These are phyloP conservation scores for Yamadazyma laniorum DNA, from an alignment of 805 yeast genomes.

Conservation along the genomic window DNA sequence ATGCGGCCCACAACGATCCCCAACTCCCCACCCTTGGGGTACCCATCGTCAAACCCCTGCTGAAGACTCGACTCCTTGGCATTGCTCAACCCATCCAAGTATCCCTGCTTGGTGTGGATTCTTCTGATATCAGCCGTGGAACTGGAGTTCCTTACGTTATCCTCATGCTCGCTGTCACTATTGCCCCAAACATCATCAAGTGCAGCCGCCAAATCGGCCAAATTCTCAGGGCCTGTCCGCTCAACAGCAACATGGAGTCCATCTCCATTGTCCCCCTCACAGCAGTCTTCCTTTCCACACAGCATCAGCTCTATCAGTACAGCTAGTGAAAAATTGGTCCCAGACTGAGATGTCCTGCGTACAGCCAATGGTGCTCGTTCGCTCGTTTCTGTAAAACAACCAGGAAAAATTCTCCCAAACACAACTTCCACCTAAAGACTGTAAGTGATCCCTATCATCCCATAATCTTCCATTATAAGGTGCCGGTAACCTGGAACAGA, in stretches of 20 bases:
- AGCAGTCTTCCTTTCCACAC: background rate
- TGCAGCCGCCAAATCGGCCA: background rate
- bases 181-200: conserved; percentile 33
- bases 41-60: conserved; percentile 78
- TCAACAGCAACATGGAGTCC: too few relatives aligned
- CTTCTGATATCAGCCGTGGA: conserved; percentile 42
- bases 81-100: conserved; percentile 70
- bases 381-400: conserved; percentile 5
- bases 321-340: too few relatives aligned
- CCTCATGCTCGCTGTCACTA: conserved; percentile 18
- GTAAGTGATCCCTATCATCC: too few relatives aligned
- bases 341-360: too few relatives aligned
- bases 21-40: conserved; percentile 67
- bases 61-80: conserved; percentile 73
- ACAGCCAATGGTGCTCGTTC: too few relatives aligned
- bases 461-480: conserved; percentile 8
- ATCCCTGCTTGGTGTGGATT: conserved; percentile 76
- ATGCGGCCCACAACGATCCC: conserved; percentile 68
- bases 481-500: conserved; percentile 17
- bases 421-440: too few relatives aligned
- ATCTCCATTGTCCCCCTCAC: background rate
- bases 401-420: conserved; percentile 8
- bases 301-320: too few relatives aligned
- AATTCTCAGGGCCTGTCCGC: too few relatives aligned
- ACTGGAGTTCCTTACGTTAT: background rate